Evolutionary conservation across 805 yeast species (phyloP).

Genomic region (Suhomyces tanzawaensis): DNA sequence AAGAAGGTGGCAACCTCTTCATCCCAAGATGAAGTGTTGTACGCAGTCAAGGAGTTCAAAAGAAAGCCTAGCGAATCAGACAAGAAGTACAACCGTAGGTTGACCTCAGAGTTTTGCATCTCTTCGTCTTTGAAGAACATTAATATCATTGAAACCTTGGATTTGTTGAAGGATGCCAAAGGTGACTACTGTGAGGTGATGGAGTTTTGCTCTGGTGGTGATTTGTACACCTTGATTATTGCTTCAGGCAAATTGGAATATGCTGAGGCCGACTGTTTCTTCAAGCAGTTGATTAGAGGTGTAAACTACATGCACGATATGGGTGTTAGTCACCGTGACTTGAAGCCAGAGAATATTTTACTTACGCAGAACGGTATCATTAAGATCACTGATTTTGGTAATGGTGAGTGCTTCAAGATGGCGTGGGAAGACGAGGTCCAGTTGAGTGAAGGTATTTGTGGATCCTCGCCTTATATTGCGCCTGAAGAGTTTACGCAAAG

Average conservation of each 20-base stretch:
- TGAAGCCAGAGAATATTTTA: constrained; percentile 83
- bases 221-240: constrained; percentile 68
- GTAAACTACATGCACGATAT: constrained; percentile 85
- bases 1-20: constrained; percentile 40
- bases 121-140: constrained; percentile 74
- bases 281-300: constrained; percentile 80
- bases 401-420: constrained; percentile 77
- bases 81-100: constrained; percentile 64
- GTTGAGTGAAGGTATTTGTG: constrained; percentile 73
- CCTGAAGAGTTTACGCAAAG: constrained; percentile 73
- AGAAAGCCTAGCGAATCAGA: constrained; percentile 58
- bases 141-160: constrained; percentile 75
- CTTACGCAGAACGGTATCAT: constrained; percentile 69
- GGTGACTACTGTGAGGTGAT: constrained; percentile 82
- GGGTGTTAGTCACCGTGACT: constrained; percentile 88
- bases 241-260: constrained; percentile 77
- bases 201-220: constrained; percentile 85
- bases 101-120: constrained; percentile 81
- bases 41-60: constrained; percentile 86
- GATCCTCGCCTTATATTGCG: constrained; percentile 86
- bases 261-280: constrained; percentile 85
- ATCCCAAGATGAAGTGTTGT: constrained; percentile 44
- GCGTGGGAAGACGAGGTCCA: constrained; percentile 80
- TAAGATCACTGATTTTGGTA: constrained; percentile 88
- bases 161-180: constrained; percentile 74